Evolutionary conservation across 139 green algal species (phyloP).

Genomic region (Eudorina sp.): DNA sequence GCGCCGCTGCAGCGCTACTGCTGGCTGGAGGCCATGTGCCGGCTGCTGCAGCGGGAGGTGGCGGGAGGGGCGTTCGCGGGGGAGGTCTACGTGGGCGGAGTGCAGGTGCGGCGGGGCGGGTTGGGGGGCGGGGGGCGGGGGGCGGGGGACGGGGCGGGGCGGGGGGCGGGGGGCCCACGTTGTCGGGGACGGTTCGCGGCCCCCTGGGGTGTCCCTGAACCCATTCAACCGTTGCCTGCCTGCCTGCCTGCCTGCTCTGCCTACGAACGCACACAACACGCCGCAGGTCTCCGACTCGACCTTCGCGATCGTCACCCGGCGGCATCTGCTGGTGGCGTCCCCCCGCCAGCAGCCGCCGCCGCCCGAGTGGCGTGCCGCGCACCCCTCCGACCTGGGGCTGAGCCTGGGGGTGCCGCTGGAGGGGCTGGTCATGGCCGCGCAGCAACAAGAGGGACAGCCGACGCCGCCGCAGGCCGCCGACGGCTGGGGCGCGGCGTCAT

Average conservation of each 20-base stretch:
- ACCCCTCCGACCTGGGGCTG: conserved; percentile 25
- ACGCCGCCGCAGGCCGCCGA: background rate
- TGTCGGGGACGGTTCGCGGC: too few species aligned
- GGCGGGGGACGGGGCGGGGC: background rate
- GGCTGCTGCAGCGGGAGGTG: conserved; percentile 63
- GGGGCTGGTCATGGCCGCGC: conserved; percentile 13
- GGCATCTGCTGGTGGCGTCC: conserved; percentile 40
- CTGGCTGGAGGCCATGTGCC: conserved; percentile 63
- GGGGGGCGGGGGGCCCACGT: background rate
- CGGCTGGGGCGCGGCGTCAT: background rate
- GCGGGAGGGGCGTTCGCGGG: conserved; percentile 20
- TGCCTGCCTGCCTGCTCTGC: too few species aligned
- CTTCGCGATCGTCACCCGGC: conserved; percentile 34
- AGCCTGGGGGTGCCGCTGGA: conserved; percentile 23
- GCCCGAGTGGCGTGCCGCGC: background rate
- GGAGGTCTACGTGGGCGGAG: conserved; percentile 61
- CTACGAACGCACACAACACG: background rate
- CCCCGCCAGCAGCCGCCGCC: background rate
- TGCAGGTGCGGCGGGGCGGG: too few species aligned
- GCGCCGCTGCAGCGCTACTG: conserved; percentile 63
- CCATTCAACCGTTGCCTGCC: too few species aligned
- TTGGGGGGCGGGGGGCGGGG: background rate
- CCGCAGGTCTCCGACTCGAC: conserved; percentile 2
- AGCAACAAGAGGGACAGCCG: background rate
- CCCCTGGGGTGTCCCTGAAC: too few species aligned